Base-by-base conservation (phyloP, 1,139 yeast species). In the Yamadazyma membranifaciens region DNA sequence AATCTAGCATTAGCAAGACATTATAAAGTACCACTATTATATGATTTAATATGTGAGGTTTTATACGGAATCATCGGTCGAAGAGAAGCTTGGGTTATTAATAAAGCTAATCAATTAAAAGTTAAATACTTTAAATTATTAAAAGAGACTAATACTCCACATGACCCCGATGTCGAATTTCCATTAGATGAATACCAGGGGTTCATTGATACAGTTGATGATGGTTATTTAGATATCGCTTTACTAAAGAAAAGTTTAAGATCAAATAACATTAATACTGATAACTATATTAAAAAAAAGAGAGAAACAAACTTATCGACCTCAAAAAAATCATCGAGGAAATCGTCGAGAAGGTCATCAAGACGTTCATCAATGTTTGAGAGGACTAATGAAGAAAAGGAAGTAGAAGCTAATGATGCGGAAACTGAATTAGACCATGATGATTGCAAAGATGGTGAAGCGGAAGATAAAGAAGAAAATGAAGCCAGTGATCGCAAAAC, bases 161-260 rank as follows among this genome's bases (percentile, higher is more conserved):
- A 52, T 15, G 62, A 59, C 33, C 50, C 58, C 0, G 52, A 52
- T 28, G 56, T 65, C 36, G 56, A 53, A 31, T 69, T 67, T 40
- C 72, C 77, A 1, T 57, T 75, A 42, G 80, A 73, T 34, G 89
- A 83, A 0, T 95, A 87, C 57, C 82, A 80, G 34, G 91, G 87
- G 32, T 87, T 88, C 56, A 75, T 88, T 9, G 83, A 80, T 51
- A 72, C 78, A 37, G 66, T 87, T 6, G 70, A 71, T 30, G 86
- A 83, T 55, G 87, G 87, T 0, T 75, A 74, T 48, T 59, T 82
- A 55, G 87, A 82, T 57, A 57, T 78, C 33, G 70, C 75, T 0
- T 59, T 82, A 31, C 60, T 83, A 52, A 70, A 75, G 53, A 75
- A 75, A 45, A 67, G 73, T 1, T 34, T 50, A 12, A 46, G 43